Evolutionary conservation across 2,329 filamentous ascomycete species (phyloP), one percentile per base, ranked within the genome.

Genomic region (Ascochyta rabiei): DNA sequence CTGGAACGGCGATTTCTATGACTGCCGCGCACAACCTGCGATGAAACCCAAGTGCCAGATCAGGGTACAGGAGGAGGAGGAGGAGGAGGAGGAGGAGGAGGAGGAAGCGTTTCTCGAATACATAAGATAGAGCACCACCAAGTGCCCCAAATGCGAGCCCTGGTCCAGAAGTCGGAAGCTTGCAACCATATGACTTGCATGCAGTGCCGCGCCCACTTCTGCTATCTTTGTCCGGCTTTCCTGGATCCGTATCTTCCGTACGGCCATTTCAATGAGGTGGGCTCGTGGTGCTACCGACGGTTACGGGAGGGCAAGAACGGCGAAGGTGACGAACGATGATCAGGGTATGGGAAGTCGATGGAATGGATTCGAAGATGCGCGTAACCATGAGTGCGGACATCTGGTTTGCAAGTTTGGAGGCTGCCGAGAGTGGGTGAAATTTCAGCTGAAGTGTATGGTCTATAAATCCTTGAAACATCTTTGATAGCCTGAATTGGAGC

Each of bases 1-100:
- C n/a, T 46, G 49, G 49, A 21, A 46, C 7, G 49, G 42, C 35
- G 35, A 41, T n/a, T 52, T 51, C n/a, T 45, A 41, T 13, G 49
- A 46, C 15, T 46, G 49, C 9, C 37, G 42, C 15, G 42, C 41
- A 15, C 35, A 35, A 16, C 2, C 30, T 35, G 31, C 28, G n/a
- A 30, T 21, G 3, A n/a, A 19, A 1, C n/a, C 21, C 15, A 41
- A 45, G 18, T 35, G 42, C 28, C 10, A 40, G 21, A 3, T 15
- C 16, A 18, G 2, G 6, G 16, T 41, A 9, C 7, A 16, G 23
- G 49, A 47, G 16, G 49, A 47, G 10, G 49, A 41, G 7, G 35
- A n/a, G n/a, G 10, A 16, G 23, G 49, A 47, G 16, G 49, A 47
- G 10, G 49, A 41, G n/a, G 10, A 16, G 23, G 49, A 47, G 16